Base-by-base conservation (phyloP, 345 rosid genomes). In the Cardamine occulta region DNA sequence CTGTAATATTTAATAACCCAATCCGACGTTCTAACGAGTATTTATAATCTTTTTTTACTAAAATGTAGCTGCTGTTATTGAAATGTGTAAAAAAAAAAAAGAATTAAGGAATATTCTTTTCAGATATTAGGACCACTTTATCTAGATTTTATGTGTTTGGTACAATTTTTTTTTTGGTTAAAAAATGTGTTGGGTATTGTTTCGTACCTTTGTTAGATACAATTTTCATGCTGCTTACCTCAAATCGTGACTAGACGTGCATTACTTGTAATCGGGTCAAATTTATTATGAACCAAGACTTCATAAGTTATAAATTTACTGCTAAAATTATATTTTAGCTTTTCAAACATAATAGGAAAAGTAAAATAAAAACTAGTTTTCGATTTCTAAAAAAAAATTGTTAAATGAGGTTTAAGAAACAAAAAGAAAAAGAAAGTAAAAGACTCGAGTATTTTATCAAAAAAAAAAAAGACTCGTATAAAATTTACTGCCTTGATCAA, bases 221-320 rank as follows among this genome's bases (percentile, higher is more conserved):
- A 32, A 32, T 8, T 9, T 18, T 8, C 5, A 40, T 19, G 70
- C 63, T 5, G 31, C 44, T n/a, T 40, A 26, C 29, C 40, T 62
- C 44, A 13, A 63, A 73, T 73, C 70, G 63, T 53, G 77, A 63
- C 44, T 13, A 42, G 40, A 73, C 76, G 42, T 73, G 69, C 63
- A 39, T 63, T 14, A 9, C 63, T 63, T 61, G 61, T 61, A 63
- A 66, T 71, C 26, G 15, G 6, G 17, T 37, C 73, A 53, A 18
- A 10, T 66, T 51, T 39, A 61, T 47, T 2, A n/a, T 35, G 40
- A 8, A 9, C 40, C 40, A 24, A 35, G 63, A 26, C 52, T 37
- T 39, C 18, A 13, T 61, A 21, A 24, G 21, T 63, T 35, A 37
- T 21, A 12, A 39, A 19, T 40, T 15, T 66, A 10, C 49, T 17